Evolutionary conservation across 495 filamentous ascomycete species (phyloP).

Genomic region (Neurospora sp.): DNA sequence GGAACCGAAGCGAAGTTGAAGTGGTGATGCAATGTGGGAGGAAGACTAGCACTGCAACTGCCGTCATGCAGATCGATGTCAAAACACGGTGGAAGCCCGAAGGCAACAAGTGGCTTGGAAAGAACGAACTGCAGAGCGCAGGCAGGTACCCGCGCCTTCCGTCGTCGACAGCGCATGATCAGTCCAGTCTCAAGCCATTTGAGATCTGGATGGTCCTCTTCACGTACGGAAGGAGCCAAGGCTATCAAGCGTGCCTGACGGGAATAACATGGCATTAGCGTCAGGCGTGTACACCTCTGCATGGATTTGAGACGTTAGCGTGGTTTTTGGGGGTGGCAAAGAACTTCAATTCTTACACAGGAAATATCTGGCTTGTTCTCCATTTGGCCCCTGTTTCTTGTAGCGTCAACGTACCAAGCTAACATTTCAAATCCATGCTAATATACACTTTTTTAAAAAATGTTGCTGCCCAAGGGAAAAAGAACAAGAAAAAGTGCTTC

Average conservation of each 20-base stretch:
- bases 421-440: too few relatives aligned
- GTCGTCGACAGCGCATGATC: neutral
- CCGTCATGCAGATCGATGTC: neutral
- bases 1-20: neutral
- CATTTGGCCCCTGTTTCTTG: too few relatives aligned
- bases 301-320: too few relatives aligned
- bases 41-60: neutral
- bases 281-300: neutral
- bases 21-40: neutral
- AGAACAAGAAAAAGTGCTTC: neutral
- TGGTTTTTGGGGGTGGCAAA: too few relatives aligned
- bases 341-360: too few relatives aligned
- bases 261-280: neutral
- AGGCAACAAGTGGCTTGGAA: neutral
- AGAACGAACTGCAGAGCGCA: neutral
- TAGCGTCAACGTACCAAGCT: too few relatives aligned
- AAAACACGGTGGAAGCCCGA: neutral
- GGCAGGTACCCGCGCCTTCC: neutral
- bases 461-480: neutral
- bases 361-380: too few relatives aligned
- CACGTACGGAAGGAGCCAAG: neutral
- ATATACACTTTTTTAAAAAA: neutral
- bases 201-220: neutral
- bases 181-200: neutral
- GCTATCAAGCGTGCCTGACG: neutral